These are phyloP conservation scores for barrel medic (Medicago truncatula) DNA, from an alignment of 306 rosid genomes.

Conservation along the genomic window MtrunA17r5.0-ANR NC_053042.1:18834501-18835000, in stretches of 20 bases:
- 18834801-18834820: conserved; percentile 53
- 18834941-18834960: conserved; percentile 65
- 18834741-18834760: conserved; percentile 63
- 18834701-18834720: conserved; percentile 66
- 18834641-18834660: conserved; percentile 70
- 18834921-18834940: conserved; percentile 58
- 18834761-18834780: conserved; percentile 61
- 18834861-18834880: conserved; percentile 54
- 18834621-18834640: conserved; percentile 56
- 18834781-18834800: conserved; percentile 57
- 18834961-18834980: neutral
- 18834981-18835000: neutral
- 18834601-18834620: conserved; percentile 58
- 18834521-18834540: conserved; percentile 55
- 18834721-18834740: conserved; percentile 77
- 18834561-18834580: conserved; percentile 48
- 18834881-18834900: conserved; percentile 63
- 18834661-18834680: conserved; percentile 76
- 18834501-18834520: conserved; percentile 60
- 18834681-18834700: conserved; percentile 58
- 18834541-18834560: conserved; percentile 73
- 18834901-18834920: conserved; percentile 54
- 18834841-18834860: conserved; percentile 72
- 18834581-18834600: conserved; percentile 51
- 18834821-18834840: conserved; percentile 55